Percentiles rank a stretch among this genome's conserved stretches.
phyloP scores from a whole-genome alignment of 1,139 yeast species.

The Lodderomyces theae region DNA sequence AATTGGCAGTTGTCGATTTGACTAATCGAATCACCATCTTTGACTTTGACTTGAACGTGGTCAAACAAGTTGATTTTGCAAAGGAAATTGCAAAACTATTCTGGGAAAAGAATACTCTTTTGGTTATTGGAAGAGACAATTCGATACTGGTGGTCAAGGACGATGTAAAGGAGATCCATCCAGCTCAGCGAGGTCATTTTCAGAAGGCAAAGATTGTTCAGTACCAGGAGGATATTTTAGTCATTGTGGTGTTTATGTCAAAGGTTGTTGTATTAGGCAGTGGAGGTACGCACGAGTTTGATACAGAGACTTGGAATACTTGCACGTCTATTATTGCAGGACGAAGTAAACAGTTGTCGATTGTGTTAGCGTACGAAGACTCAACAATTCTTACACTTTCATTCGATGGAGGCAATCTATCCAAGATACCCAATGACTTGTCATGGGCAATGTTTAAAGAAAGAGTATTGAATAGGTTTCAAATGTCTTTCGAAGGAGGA shows the following conservation, averaged over 20 bases:
- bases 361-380: slow-evolving; percentile 25
- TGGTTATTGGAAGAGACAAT: slow-evolving; percentile 10
- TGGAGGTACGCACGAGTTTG: slow-evolving; percentile 5
- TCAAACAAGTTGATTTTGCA: slow-evolving; percentile 4
- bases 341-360: slow-evolving; percentile 7
- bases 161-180: slow-evolving; percentile 2
- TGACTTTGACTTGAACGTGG: slow-evolving; percentile 9
- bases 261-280: slow-evolving; percentile 10
- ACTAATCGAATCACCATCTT: slow-evolving; percentile 21
- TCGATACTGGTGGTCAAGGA: slow-evolving; percentile 6
- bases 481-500: slow-evolving; percentile 19
- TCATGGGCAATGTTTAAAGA: slow-evolving; percentile 19
- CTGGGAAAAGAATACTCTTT: slow-evolving; percentile 16
- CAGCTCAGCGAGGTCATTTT: slow-evolving; percentile 9
- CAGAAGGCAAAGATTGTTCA: slow-evolving; percentile 8
- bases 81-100: slow-evolving; percentile 5
- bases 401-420: slow-evolving; percentile 12
- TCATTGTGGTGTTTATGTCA: slow-evolving; percentile 12
- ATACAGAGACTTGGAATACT: slow-evolving; percentile 7
- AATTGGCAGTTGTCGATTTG: slow-evolving; percentile 13
- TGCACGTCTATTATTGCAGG: slow-evolving; percentile 13
- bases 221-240: background rate
- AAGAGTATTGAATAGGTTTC: slow-evolving; percentile 25
- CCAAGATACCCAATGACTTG: slow-evolving; percentile 15
- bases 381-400: slow-evolving; percentile 26